A percentile compares a stretch with the other conserved stretches of the same genome.
These are phyloP conservation scores for Sugiyamaella floridensis DNA, from an alignment of 805 yeast genomes.

Conservation along the genomic window DNA sequence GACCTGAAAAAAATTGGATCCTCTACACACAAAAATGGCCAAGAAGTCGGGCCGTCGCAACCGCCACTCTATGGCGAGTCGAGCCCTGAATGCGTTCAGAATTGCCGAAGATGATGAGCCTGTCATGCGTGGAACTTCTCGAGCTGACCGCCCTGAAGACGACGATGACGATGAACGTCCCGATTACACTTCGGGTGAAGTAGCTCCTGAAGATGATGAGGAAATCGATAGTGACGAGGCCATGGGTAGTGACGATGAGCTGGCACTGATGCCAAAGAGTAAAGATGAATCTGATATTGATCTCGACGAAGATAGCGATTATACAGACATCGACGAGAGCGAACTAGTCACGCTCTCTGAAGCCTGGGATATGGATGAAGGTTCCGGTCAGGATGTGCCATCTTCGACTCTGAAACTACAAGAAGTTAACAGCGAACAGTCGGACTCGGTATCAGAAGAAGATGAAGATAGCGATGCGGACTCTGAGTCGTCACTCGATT, in stretches of 20 bases:
- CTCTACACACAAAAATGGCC: background rate
- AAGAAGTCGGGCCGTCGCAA: constrained; percentile 1
- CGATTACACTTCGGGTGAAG: constrained; percentile 26
- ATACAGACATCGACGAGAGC: constrained; percentile 62
- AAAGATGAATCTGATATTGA: constrained; percentile 30
- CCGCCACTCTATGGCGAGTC: constrained; percentile 16
- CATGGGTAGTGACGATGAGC: constrained; percentile 66
- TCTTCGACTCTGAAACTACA: background rate
- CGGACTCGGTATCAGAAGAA: constrained; percentile 2
- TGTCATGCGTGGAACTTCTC: constrained; percentile 27
- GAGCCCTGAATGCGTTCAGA: constrained; percentile 47
- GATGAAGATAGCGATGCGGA: background rate
- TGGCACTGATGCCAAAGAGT: constrained; percentile 28
- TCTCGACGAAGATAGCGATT: constrained; percentile 42
- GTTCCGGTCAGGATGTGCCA: constrained; percentile 4
- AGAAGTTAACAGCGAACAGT: constrained; percentile 14
- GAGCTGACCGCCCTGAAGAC: constrained; percentile 28
- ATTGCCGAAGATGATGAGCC: constrained; percentile 39
- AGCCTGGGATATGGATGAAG: constrained; percentile 62
- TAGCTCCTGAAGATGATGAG: constrained; percentile 31
- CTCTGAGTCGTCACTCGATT: background rate
- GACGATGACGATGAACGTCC: constrained; percentile 27
- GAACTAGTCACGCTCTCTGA: constrained; percentile 74
- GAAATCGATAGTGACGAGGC: constrained; percentile 83
- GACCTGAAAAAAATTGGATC: background rate